Evolutionary conservation across 2,329 filamentous ascomycete species (phyloP).

Genomic region (Penicillium sclerotiorum): DNA sequence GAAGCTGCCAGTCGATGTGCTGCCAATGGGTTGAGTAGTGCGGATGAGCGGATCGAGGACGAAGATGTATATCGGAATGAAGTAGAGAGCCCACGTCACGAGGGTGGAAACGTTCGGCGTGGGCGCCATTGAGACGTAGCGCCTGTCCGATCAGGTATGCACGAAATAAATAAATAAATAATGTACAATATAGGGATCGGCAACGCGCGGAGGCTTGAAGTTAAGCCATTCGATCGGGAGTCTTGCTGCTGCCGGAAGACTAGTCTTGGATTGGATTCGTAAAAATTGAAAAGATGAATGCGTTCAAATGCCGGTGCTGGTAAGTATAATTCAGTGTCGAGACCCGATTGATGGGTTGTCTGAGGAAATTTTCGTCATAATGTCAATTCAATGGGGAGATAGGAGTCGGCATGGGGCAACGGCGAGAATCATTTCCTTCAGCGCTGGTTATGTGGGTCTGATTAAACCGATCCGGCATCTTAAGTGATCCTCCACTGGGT

Average conservation of each 20-base stretch:
- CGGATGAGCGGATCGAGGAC: constrained; percentile 36
- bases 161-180: constrained; percentile 2
- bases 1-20: constrained; percentile 4
- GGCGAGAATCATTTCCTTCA: constrained; percentile 7
- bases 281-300: too few relatives aligned
- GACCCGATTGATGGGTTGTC: background rate
- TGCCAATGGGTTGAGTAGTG: constrained; percentile 28
- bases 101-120: constrained; percentile 34
- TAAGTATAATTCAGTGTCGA: background rate
- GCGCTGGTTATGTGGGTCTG: constrained; percentile 9
- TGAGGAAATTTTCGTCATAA: too few relatives aligned
- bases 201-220: background rate
- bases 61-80: constrained; percentile 42
- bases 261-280: background rate
- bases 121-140: constrained; percentile 25
- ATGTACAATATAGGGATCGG: background rate
- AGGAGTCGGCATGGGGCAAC: constrained; percentile 1
- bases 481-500: too few relatives aligned
- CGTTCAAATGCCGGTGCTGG: too few relatives aligned
- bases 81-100: constrained; percentile 39
- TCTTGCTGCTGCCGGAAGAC: background rate
- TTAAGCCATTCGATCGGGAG: constrained; percentile 6
- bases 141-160: background rate
- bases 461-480: constrained; percentile 19
- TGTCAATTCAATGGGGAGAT: constrained; percentile 3